These are phyloP conservation scores for Hypoxylon sp. DNA, from an alignment of 2,329 filamentous ascomycete genomes.

Conservation along the genomic window DNA sequence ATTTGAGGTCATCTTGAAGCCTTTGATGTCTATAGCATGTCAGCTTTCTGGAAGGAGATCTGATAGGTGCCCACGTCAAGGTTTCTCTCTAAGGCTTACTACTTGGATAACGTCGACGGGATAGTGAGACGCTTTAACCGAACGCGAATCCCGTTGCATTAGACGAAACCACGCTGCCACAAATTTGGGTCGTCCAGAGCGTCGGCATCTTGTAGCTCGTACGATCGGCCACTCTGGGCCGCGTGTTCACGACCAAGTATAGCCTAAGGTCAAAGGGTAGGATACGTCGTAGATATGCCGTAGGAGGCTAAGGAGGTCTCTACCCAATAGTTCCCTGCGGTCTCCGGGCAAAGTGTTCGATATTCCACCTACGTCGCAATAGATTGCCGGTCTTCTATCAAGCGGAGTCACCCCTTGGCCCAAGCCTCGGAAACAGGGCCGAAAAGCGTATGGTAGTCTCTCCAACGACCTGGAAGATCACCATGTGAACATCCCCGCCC, in stretches of 20 bases:
- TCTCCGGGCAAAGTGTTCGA: constrained; percentile 29
- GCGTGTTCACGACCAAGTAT: constrained; percentile 27
- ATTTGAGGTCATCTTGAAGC: constrained; percentile 46
- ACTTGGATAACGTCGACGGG: background rate
- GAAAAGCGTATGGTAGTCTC: constrained; percentile 10
- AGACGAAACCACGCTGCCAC: constrained; percentile 12
- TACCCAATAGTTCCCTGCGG: constrained; percentile 13
- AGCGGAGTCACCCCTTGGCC: constrained; percentile 20
- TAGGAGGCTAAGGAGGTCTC: constrained; percentile 7
- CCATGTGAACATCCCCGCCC: constrained; percentile 31
- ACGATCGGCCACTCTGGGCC: constrained; percentile 33
- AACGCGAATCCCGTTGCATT: constrained; percentile 17
- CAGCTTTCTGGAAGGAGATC: background rate
- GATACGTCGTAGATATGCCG: constrained; percentile 9
- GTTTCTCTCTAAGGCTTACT: constrained; percentile 3
- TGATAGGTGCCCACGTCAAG: background rate
- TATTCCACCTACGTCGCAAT: constrained; percentile 17
- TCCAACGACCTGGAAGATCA: constrained; percentile 15
- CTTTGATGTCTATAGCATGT: background rate
- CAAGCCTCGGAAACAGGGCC: constrained; percentile 22
- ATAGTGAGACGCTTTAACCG: constrained; percentile 11
- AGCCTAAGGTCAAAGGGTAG: constrained; percentile 33
- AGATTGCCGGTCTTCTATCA: constrained; percentile 10
- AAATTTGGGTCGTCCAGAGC: constrained; percentile 10
- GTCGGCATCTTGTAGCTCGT: constrained; percentile 24